Percentiles rank a stretch among this genome's conserved stretches.
Conservation (phyloP, 2,329 filamentous ascomycete species). For the Furcasterigmium sp. region DNA sequence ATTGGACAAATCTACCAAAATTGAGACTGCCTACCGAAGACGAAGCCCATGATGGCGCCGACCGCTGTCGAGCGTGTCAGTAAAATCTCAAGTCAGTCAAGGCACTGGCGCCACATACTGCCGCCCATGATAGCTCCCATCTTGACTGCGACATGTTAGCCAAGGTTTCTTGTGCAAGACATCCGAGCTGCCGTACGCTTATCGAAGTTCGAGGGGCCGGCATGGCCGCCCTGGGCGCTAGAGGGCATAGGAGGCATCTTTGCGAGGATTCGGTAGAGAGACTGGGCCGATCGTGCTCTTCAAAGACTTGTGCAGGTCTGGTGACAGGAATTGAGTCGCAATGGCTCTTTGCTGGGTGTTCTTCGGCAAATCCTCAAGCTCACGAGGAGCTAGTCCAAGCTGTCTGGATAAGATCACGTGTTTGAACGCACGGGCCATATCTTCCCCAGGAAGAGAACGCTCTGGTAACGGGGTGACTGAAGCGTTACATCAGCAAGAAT, state of each 20-base stretch:
- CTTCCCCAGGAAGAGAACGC: too few species aligned
- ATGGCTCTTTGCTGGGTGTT: constrained; percentile 7
- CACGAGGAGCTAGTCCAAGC: constrained; percentile 9
- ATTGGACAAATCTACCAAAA: too few species aligned
- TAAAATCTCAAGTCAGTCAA: background rate
- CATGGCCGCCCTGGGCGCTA: constrained; percentile 24
- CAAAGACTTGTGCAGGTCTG: constrained; percentile 7
- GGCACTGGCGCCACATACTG: constrained; percentile 57
- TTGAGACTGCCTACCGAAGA: constrained; percentile 67
- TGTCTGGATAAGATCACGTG: constrained; percentile 11
- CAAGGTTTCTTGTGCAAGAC: background rate
- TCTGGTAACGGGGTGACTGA: too few species aligned
- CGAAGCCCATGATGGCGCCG: constrained; percentile 94
- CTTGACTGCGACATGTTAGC: constrained; percentile 60
- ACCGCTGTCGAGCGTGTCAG: constrained; percentile 61
- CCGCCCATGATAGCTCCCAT: constrained; percentile 99
- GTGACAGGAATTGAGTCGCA: constrained; percentile 6
- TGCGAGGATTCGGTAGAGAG: background rate
- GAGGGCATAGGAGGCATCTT: constrained; percentile 36
- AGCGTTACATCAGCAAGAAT: too few species aligned
- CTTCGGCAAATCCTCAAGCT: constrained; percentile 5
- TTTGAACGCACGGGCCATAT: too few species aligned
- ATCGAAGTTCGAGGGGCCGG: constrained; percentile 48
- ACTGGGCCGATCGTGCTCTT: constrained; percentile 3
- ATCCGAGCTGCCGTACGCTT: constrained; percentile 36